Base-by-base conservation (phyloP, 345 rosid genomes). In the Eucalyptus pauciflora region DNA sequence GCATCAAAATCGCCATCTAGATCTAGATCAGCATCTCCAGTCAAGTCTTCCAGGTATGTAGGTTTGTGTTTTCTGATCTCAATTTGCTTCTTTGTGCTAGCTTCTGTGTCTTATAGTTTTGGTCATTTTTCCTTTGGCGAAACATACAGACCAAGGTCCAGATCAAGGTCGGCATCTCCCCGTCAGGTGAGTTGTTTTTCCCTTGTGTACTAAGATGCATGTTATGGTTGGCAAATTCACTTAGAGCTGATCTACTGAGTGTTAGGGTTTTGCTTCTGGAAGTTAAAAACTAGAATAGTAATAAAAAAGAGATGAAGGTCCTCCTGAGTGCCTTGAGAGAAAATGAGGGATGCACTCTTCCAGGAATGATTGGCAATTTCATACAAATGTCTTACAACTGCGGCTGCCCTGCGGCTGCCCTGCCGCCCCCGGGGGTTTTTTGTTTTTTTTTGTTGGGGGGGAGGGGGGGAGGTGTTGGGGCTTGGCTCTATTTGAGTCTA, bases 11-110 rank as follows among this genome's bases (percentile, higher is more conserved):
- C 96, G 11, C 90, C 79, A 50, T 94, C 97, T 41, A 87, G 93
- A 20, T 94, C 97, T 88, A 96, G 95, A 91, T 96, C 98, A 50
- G 94, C 96, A 13, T 95, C 98, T 50, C 98, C 96, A 54, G 92
- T 93, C 58, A 94, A 93, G 91, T 91, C 94, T 46, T 54, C 94
- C 33, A 95, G 95, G 99, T 93, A 91, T 79, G 69, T 87, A 58
- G 29, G 5, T 58, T 60, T 56, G 87, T 22, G 50, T 31, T 50
- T 45, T 52, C 37, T 41, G 25, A 37, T 45, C 56, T 49, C 17
- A 8, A 45, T 54, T 86, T 24, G 29, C 27, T 64, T 33, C 45
- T 16, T 20, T 33, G 69, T 33, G 67, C 49, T 46, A 24, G 33
- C n/a, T 48, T n/a, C n/a, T 45, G 16, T 31, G 46, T 54, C 25